Evolutionary conservation across 108 stramenopile genomes (phyloP), one percentile per base, ranked within the genome.

Genomic region (Skeletonema costatum): DNA sequence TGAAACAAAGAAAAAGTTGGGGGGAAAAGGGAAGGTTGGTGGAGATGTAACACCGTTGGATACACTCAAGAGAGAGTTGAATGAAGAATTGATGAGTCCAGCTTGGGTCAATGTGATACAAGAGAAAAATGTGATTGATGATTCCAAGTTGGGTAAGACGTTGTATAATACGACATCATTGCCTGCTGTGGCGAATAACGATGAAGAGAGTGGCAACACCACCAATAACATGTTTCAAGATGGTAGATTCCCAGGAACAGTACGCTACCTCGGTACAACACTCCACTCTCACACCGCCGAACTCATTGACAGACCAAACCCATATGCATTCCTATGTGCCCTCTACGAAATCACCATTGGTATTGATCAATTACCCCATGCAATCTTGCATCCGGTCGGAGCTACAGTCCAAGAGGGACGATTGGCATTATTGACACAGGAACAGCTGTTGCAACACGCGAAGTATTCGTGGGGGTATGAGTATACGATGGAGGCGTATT

Each of bases 401-500:
- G 76, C 82, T 10, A 83, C 64, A 29, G 60, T 83, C 2, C 71
- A 74, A 50, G 82, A 83, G 68, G 82, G 82, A 30, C 39, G 76
- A n/a, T 35, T 74, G 53, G 82, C 69, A 25, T 65, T 83, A 68
- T 35, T 83, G 53, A 60, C 68, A 19, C 39, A 73, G 42, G 72
- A 83, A 60, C 82, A 83, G 61, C 62, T 83, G 73, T 31, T 83
- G 13, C 39, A 50, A 9, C 82, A 83, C 65, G 67, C 82, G 2
- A 77, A 65, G 63, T 83, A 70, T 65, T 63, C 76, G 2, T 83
- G 82, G 82, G 82, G 82, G 25, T 83, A 83, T 59, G 82, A 83
- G 36, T 77, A 70, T 53, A 77, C 72, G 2, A 70, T 83, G 68
- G 68, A 67, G 19, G 19, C 1, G 53, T 83, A 83, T 48, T 83